Conservation (phyloP, 352 stramenopile species). For the Pythium biforme region DNA sequence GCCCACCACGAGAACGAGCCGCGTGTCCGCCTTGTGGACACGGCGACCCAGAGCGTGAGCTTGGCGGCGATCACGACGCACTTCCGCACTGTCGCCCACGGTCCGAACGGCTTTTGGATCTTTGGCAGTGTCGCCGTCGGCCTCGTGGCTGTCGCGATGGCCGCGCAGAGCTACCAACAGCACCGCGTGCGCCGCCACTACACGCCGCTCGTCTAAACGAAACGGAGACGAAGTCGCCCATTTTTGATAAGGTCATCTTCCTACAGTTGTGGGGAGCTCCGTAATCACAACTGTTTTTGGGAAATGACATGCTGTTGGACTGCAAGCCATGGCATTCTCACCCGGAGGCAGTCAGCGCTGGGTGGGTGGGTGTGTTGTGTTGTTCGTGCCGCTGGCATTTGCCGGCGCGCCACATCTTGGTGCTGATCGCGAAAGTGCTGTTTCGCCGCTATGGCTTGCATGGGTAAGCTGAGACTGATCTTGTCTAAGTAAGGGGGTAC, state of each 20-base stretch:
- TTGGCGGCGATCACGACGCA: conserved; percentile 8
- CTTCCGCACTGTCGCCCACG: conserved; percentile 26
- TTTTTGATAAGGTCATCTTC: not conserved
- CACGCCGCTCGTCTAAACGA: conserved; percentile 41
- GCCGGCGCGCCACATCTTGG: too few relatives aligned
- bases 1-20: conserved; percentile 36
- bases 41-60: not conserved
- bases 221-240: not conserved
- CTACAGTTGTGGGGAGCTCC: too few relatives aligned
- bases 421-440: too few relatives aligned
- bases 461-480: conserved; percentile 3
- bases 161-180: conserved; percentile 43
- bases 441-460: too few relatives aligned
- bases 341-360: too few relatives aligned
- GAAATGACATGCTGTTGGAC: too few relatives aligned
- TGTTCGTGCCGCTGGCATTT: too few relatives aligned
- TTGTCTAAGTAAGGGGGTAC: not conserved
- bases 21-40: conserved; percentile 30
- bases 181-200: conserved; percentile 53
- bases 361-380: too few relatives aligned
- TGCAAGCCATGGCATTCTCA: too few relatives aligned
- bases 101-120: conserved; percentile 34
- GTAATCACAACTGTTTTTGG: too few relatives aligned
- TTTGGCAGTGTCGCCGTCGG: conserved; percentile 37
- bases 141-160: conserved; percentile 40